Percentiles rank a stretch among this genome's conserved stretches.
Conservation (phyloP, 1,284 basidiomycete species). For the Macrocybe sp. region DNA sequence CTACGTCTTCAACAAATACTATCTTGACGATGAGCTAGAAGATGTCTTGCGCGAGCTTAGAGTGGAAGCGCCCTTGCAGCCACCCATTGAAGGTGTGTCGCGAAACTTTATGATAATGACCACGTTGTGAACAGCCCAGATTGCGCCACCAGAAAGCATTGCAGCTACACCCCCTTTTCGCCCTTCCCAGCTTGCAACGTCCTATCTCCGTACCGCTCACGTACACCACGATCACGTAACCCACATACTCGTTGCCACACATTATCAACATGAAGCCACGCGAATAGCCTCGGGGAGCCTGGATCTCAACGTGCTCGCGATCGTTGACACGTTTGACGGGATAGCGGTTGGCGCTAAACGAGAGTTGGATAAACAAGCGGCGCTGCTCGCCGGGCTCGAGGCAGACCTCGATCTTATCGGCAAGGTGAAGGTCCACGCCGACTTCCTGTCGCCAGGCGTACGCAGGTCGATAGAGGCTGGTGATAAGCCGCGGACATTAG, state of each 20-base stretch:
- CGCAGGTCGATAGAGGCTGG: slow-evolving; percentile 65
- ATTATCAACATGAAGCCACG: slow-evolving; percentile 60
- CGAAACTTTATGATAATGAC: background rate
- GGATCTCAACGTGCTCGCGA: slow-evolving; percentile 64
- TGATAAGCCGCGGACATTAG: slow-evolving; percentile 62
- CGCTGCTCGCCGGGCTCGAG: slow-evolving; percentile 54
- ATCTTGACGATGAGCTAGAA: slow-evolving; percentile 62
- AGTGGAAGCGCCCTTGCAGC: slow-evolving; percentile 57
- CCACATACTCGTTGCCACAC: slow-evolving; percentile 44
- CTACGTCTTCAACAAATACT: slow-evolving; percentile 76
- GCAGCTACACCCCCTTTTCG: slow-evolving; percentile 66
- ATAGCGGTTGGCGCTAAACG: slow-evolving; percentile 48
- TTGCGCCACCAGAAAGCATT: slow-evolving; percentile 43
- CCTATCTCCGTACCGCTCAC: slow-evolving; percentile 59
- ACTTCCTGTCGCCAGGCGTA: slow-evolving; percentile 65
- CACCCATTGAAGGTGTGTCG: slow-evolving; percentile 57
- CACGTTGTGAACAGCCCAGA: slow-evolving; percentile 8
- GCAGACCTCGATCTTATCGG: slow-evolving; percentile 67
- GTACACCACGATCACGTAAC: slow-evolving; percentile 56
- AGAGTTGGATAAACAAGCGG: slow-evolving; percentile 60
- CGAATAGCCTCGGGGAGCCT: slow-evolving; percentile 64
- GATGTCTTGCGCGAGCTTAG: slow-evolving; percentile 54
- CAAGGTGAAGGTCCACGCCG: slow-evolving; percentile 61
- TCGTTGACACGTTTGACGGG: slow-evolving; percentile 65
- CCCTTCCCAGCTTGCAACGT: slow-evolving; percentile 56